These are phyloP conservation scores for Chenopodium formosanum DNA, from an alignment of 148 eudicot genomes.

Conservation along the genomic window DNA sequence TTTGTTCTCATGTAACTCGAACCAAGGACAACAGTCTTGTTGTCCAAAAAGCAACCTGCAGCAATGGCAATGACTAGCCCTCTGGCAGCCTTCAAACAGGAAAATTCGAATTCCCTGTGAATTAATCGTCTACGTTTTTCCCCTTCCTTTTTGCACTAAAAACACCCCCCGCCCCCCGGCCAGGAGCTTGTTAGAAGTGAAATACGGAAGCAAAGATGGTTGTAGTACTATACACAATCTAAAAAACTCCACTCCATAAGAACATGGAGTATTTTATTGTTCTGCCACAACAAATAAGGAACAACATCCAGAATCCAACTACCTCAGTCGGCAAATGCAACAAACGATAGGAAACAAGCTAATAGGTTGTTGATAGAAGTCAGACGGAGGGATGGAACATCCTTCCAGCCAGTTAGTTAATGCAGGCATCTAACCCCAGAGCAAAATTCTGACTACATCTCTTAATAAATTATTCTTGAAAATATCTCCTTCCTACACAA, in stretches of 20 bases:
- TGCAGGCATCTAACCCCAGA: conserved; percentile 1
- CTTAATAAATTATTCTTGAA: conserved; percentile 13
- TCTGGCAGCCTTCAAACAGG: background rate
- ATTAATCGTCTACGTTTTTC: background rate
- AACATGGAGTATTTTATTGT: conserved; percentile 20
- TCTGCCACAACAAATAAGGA: background rate
- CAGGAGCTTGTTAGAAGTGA: background rate
- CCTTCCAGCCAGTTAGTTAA: background rate
- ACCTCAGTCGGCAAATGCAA: background rate
- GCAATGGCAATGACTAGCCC: background rate
- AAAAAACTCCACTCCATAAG: background rate
- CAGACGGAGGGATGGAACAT: conserved; percentile 9
- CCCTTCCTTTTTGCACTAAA: background rate
- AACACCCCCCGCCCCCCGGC: background rate
- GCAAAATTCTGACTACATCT: conserved; percentile 10
- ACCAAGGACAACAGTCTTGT: background rate
- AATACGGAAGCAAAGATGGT: background rate
- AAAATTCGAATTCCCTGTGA: background rate
- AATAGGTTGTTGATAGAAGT: conserved; percentile 1
- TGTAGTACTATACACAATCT: background rate
- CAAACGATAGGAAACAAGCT: conserved; percentile 1
- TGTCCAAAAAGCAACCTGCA: background rate
- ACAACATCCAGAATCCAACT: background rate
- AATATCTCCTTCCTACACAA: conserved; percentile 12
- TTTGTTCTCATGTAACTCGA: no score